Evolutionary conservation across 805 yeast genomes (phyloP), one percentile per base, ranked within the genome.

Genomic region (Candida ortonii): DNA sequence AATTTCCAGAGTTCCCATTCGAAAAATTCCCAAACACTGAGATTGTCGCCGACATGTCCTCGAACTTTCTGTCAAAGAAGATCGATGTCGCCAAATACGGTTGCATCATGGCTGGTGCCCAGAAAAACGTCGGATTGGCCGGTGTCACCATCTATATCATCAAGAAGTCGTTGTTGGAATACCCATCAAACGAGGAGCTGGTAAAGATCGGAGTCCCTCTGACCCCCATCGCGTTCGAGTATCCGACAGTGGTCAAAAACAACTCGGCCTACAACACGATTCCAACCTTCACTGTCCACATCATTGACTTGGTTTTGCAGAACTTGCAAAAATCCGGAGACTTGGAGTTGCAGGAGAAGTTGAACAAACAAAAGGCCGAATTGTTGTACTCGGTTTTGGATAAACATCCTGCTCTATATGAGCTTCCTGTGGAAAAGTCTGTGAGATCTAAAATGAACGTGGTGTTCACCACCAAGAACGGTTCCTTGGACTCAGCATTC

Each of bases 81-180:
- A 61, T 93, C 31, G 96, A 90, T 52, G 82, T 93, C 25, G 67
- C 84, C 36, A 80, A 85, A 61, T 90, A 76, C 55, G 97, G 96
- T 33, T 67, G 88, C 17, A 80, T 93, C 43, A 80, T 89, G 76
- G 98, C 96, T 13, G 99, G 99, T 44, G 99, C 97, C 17, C 99
- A 93, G 65, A 93, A 93, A 65, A 93, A 93, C 61, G 87, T 93
- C 55, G 98, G 99, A 36, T 68, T 93, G 55, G 97, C 99, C 7
- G 98, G 99, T 23, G 76, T 93, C 46, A 83, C 97, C 11, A 71
- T 93, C 43, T 90, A 88, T 61, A 90, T 93, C 52, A 80, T 89
- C 62, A 87, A 85, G 63, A 90, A 88, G 59, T 55, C 80, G 1
- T 70, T 93, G 36, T 64, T 93, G 17, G 83, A 78, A 17, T 77